Evolutionary conservation across 306 rosid species (phyloP).

Genomic region (Rosa multiflora): DNA sequence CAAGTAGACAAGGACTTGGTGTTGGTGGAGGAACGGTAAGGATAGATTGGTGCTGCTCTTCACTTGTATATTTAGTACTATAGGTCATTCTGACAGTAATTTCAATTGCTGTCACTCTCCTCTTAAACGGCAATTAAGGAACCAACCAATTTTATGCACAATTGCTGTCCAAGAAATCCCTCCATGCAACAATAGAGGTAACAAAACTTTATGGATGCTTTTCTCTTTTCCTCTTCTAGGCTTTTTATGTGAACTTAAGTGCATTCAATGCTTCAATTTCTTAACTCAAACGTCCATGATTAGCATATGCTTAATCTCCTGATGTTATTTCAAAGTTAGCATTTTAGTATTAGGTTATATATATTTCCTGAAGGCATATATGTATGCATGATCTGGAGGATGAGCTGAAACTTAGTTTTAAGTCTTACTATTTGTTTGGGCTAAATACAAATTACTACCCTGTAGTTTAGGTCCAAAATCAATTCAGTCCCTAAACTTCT

Average conservation of each 20-base stretch:
- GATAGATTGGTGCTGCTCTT: no score
- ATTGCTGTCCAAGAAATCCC: conserved; percentile 84
- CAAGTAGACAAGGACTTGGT: no score
- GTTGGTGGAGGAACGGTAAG: no score
- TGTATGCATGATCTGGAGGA: no score
- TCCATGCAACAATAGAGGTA: conserved; percentile 93
- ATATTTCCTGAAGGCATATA: no score
- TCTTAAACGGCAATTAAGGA: background rate
- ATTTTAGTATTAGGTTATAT: background rate
- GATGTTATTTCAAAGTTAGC: background rate
- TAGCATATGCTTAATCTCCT: background rate
- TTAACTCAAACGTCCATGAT: background rate
- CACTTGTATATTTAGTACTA: no score
- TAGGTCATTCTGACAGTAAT: no score
- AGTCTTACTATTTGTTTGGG: no score
- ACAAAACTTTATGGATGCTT: background rate
- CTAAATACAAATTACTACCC: no score
- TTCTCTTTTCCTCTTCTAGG: background rate
- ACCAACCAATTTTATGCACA: background rate
- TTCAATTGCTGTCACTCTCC: background rate
- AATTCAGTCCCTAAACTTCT: no score
- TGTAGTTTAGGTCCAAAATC: no score
- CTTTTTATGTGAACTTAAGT: background rate
- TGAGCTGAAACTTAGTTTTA: no score
- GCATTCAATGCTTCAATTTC: background rate